Conservation (phyloP, 2,329 filamentous ascomycete species). For the Xylaria arbuscula region DNA sequence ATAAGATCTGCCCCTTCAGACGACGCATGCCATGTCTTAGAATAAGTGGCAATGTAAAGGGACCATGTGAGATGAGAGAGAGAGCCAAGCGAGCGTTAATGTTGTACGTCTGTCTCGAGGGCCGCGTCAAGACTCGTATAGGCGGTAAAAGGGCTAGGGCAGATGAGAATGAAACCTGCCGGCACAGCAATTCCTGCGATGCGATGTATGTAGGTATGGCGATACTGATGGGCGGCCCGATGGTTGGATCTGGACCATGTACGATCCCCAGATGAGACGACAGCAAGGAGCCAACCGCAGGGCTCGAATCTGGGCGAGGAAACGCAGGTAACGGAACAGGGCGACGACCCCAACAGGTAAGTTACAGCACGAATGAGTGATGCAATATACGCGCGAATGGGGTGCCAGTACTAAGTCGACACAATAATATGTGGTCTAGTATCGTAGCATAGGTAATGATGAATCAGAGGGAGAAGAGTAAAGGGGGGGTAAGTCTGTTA, state of each 20-base stretch:
- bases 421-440: slow-evolving; percentile 41
- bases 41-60: slow-evolving; percentile 37
- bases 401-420: slow-evolving; percentile 35
- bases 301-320: slow-evolving; percentile 40
- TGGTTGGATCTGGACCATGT: slow-evolving; percentile 49
- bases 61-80: slow-evolving; percentile 38
- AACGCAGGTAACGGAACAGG: slow-evolving; percentile 40
- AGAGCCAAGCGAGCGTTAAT: slow-evolving; percentile 31
- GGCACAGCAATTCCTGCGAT: slow-evolving; percentile 46
- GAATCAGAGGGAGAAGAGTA: slow-evolving; percentile 25
- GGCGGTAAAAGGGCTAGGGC: slow-evolving; percentile 48
- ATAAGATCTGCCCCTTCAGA: slow-evolving; percentile 43
- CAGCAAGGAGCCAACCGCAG: slow-evolving; percentile 43
- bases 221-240: slow-evolving; percentile 41
- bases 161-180: slow-evolving; percentile 51
- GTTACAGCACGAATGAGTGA: slow-evolving; percentile 47
- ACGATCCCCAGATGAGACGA: slow-evolving; percentile 42
- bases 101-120: slow-evolving; percentile 36
- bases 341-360: slow-evolving; percentile 39
- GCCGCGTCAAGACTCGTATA: slow-evolving; percentile 49
- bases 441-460: slow-evolving; percentile 37
- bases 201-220: slow-evolving; percentile 29
- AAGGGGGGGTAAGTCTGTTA: slow-evolving; percentile 23
- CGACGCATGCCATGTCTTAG: slow-evolving; percentile 47
- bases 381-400: slow-evolving; percentile 46